These are phyloP conservation scores for Suillus americanus DNA, from an alignment of 768 basidiomycete genomes.

Conservation along the genomic window DNA sequence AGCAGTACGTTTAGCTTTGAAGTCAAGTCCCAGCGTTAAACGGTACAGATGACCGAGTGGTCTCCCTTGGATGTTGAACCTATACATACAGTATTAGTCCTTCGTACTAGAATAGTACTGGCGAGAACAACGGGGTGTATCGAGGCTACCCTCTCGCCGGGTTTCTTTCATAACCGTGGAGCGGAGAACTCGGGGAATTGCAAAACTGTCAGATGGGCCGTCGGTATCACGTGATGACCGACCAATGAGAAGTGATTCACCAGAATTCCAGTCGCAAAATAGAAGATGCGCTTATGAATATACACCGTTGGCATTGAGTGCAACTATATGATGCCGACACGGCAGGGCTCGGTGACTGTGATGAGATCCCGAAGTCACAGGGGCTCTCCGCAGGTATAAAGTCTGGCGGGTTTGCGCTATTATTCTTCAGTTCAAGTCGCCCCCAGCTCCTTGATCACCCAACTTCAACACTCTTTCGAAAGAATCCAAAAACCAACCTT, in stretches of 20 bases:
- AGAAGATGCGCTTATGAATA: neutral
- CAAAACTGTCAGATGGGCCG: neutral
- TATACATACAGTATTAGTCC: neutral
- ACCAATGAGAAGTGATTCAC: neutral
- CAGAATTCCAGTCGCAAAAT: neutral
- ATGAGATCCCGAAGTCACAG: neutral
- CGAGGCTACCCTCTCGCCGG: neutral
- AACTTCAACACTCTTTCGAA: conserved; percentile 1
- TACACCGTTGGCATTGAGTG: neutral
- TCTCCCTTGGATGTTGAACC: neutral
- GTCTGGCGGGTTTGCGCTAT: neutral
- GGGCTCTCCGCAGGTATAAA: conserved; percentile 1
- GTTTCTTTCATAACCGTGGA: neutral
- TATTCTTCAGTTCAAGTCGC: neutral
- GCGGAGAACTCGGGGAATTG: neutral
- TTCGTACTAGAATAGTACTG: neutral
- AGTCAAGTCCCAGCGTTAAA: neutral
- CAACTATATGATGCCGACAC: neutral
- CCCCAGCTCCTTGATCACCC: neutral
- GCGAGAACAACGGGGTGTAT: neutral
- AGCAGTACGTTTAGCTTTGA: neutral
- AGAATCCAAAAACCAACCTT: neutral
- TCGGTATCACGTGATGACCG: neutral
- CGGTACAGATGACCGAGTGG: neutral
- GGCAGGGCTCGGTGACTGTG: neutral